Evolutionary conservation across 2,329 filamentous ascomycete species (phyloP).

Genomic region (Aquanectria penicillioides): DNA sequence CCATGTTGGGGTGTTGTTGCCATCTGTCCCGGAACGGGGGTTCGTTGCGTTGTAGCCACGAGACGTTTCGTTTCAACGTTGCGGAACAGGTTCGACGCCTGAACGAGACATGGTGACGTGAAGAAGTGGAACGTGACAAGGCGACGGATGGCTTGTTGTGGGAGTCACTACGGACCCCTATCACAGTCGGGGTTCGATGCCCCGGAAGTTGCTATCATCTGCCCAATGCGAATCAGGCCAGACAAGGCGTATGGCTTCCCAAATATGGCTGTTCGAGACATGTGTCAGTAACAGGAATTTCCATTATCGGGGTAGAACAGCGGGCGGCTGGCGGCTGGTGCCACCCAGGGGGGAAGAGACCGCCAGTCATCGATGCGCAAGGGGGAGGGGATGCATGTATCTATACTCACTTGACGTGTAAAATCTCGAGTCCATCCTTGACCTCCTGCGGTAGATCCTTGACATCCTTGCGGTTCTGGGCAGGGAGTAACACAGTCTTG

Average conservation of each 20-base stretch:
- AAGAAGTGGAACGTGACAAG: conserved; percentile 1
- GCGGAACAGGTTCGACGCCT: conserved; percentile 23
- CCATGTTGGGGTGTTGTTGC: conserved; percentile 22
- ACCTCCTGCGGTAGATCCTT: conserved; percentile 93
- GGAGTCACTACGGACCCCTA: conserved; percentile 2
- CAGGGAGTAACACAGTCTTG: conserved; percentile 89
- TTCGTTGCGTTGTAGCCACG: conserved; percentile 21
- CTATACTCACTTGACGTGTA: conserved; percentile 85
- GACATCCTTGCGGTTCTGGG: conserved; percentile 90
- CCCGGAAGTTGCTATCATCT: conserved; percentile 72
- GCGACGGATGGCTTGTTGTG: conserved; percentile 7
- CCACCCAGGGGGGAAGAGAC: conserved; percentile 20
- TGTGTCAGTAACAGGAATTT: conserved; percentile 43
- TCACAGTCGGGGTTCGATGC: conserved; percentile 83
- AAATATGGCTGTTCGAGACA: conserved; percentile 75
- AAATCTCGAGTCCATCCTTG: conserved; percentile 84
- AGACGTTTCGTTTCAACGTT: conserved; percentile 39
- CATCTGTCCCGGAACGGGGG: conserved; percentile 16
- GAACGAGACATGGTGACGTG: conserved; percentile 26
- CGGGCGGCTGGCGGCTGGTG: conserved; percentile 29
- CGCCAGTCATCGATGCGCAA: conserved; percentile 28
- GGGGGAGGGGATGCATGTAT: conserved; percentile 24
- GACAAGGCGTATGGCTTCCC: conserved; percentile 89
- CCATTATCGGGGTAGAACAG: conserved; percentile 31
- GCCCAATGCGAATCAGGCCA: conserved; percentile 94